Base-by-base conservation (phyloP, 495 filamentous ascomycete genomes). In the Terfezia boudieri region DNA sequence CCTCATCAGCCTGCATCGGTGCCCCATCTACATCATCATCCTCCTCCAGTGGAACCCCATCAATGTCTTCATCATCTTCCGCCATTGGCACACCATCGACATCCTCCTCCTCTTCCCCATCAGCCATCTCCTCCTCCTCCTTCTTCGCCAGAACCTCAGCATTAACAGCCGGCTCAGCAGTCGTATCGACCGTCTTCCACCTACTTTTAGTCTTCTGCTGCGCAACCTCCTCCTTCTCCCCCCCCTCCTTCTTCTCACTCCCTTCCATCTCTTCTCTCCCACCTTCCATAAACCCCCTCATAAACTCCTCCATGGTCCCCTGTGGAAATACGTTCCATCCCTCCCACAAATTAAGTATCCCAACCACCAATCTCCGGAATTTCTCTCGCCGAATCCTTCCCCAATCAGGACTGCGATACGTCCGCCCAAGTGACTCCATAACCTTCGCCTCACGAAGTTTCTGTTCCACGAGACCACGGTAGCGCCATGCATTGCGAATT, bases 401-500 rank as follows among this genome's bases (percentile, higher is more conserved):
- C 87, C 87, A 94, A 20, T 74, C 73, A 46, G 85, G 70, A 37
- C 77, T 80, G 58, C 82, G 80, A 32, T 88, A 79, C 52, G 95
- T 73, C 55, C 75, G 70, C 8, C 88, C 90, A 9, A 98, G 74
- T 53, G 78, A 71, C 60, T 86, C 86, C 60, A 98, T 96, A 1
- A 84, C 79, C 37, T 79, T 73, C 38, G 78, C 74, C 6, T 74
- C 67, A 36, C 78, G 77, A 8, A 98, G 70, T 0, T 81, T 78
- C 0, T 71, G 68, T 66, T 94, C 92, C 59, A 98, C 90, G 20
- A 90, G 70, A 61, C 84, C 80, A 17, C 89, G 76, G 61, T 90
- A 96, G 46, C 86, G 79, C 86, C 86, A 96, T 6, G 86, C 85
- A 63, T 89, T 83, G 0, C 85, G 75, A 37, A 94, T 82, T 0